These are phyloP conservation scores for Xylariaceae sp. DNA, from an alignment of 2,329 filamentous ascomycete genomes.

Conservation along the genomic window DNA sequence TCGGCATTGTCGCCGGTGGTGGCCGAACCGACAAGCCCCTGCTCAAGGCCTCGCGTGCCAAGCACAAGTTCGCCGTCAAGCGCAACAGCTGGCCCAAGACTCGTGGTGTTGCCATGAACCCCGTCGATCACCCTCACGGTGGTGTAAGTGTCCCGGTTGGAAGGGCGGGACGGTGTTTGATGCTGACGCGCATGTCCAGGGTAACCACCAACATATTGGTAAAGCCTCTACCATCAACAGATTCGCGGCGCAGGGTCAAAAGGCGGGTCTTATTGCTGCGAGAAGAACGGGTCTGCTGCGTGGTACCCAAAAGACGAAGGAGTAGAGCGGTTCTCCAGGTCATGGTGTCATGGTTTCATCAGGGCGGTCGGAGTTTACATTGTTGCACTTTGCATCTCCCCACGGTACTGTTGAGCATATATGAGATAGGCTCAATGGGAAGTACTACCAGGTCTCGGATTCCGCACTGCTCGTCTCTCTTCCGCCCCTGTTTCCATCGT, in stretches of 20 bases:
- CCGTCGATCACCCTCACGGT: constrained; percentile 98
- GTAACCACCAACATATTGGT: constrained; percentile 99
- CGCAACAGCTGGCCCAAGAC: constrained; percentile 99
- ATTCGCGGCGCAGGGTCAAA: constrained; percentile 97
- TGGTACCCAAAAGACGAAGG: constrained; percentile 99
- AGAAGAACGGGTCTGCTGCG: constrained; percentile 99
- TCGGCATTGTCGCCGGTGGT: constrained; percentile 98
- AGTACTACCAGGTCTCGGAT: constrained; percentile 29
- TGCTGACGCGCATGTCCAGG: constrained; percentile 46
- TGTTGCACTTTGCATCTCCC: constrained; percentile 54
- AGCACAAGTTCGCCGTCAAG: constrained; percentile 99
- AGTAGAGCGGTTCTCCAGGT: constrained; percentile 50
- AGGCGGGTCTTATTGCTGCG: constrained; percentile 99
- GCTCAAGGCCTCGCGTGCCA: constrained; percentile 98
- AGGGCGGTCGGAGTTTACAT: constrained; percentile 56
- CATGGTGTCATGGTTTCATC: constrained; percentile 37
- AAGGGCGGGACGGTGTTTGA: constrained; percentile 1
- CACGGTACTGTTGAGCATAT: constrained; percentile 34
- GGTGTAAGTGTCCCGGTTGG: constrained; percentile 49
- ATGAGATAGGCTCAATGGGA: constrained; percentile 31
- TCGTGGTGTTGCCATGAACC: constrained; percentile 99
- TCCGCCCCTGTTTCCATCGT: neutral
- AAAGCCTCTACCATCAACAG: constrained; percentile 99
- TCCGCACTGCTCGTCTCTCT: constrained; percentile 13
- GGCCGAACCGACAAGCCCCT: constrained; percentile 99